Evolutionary conservation across 2,329 filamentous ascomycete genomes (phyloP).

Genomic region (Xylariaceae sp.): DNA sequence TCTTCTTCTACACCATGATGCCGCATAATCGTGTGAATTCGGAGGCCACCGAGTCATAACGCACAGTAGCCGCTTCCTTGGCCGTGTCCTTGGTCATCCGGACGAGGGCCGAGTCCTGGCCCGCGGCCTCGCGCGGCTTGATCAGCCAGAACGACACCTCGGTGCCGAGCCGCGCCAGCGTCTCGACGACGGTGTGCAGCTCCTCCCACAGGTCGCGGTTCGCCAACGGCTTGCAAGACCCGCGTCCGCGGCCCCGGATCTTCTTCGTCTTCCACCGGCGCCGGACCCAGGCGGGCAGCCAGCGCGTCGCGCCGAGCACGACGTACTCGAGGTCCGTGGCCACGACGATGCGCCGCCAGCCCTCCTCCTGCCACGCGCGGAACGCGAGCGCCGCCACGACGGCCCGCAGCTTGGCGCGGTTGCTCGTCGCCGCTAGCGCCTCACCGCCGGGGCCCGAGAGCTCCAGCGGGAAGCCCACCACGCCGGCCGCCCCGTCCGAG

Average conservation of each 20-base stretch:
- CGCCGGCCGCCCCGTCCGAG: conserved; percentile 10
- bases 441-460: conserved; percentile 26
- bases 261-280: conserved; percentile 27
- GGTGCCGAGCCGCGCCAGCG: conserved; percentile 14
- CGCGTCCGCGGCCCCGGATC: background rate
- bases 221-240: conserved; percentile 14
- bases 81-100: conserved; percentile 16
- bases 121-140: conserved; percentile 5
- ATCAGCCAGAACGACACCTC: conserved; percentile 22
- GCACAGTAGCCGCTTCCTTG: conserved; percentile 10
- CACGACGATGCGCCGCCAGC: conserved; percentile 34
- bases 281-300: conserved; percentile 31
- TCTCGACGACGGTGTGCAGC: conserved; percentile 22
- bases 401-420: conserved; percentile 37
- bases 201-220: conserved; percentile 38
- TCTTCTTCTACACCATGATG: no score
- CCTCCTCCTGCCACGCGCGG: conserved; percentile 32
- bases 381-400: conserved; percentile 35
- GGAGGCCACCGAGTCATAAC: conserved; percentile 6
- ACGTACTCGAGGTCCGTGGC: conserved; percentile 41
- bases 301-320: conserved; percentile 31
- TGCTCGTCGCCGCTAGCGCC: conserved; percentile 27
- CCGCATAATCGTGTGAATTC: conserved; percentile 20
- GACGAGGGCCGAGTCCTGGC: conserved; percentile 11
- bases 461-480: conserved; percentile 28